Percentiles rank a stretch among this genome's conserved stretches.
These are phyloP conservation scores for Primulina huaijiensis DNA, from an alignment of 257 asterid genomes.

Conservation along the genomic window DNA sequence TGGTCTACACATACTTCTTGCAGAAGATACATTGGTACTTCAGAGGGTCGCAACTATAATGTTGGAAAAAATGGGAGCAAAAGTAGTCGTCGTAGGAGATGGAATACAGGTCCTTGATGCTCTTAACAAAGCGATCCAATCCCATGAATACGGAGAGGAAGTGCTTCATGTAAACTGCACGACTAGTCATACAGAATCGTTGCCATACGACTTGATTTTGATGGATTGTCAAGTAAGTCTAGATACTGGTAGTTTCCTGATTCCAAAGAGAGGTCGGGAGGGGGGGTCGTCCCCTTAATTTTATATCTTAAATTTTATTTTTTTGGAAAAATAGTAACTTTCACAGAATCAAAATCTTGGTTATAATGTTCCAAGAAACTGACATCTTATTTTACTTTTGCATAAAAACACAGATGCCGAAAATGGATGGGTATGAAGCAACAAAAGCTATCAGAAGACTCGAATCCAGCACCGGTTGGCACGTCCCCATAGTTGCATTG, in stretches of 20 bases:
- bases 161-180: constrained; percentile 27
- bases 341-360: background rate
- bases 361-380: background rate
- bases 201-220: constrained; percentile 69
- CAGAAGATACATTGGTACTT: constrained; percentile 84
- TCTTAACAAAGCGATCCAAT: constrained; percentile 31
- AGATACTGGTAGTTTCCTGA: background rate
- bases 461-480: constrained; percentile 52
- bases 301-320: background rate
- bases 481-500: constrained; percentile 89
- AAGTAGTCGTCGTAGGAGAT: constrained; percentile 79
- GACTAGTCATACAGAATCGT: constrained; percentile 20
- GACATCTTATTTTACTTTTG: background rate
- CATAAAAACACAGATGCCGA: constrained; percentile 65
- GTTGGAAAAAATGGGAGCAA: constrained; percentile 88
- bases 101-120: constrained; percentile 79
- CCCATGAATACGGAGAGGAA: constrained; percentile 27
- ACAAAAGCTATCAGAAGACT: constrained; percentile 73
- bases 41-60: constrained; percentile 92
- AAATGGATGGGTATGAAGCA: constrained; percentile 98
- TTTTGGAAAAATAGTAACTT: background rate
- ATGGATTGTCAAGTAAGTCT: constrained; percentile 94
- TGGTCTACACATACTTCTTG: constrained; percentile 72
- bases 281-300: background rate
- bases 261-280: background rate